Conservation (phyloP, 1,284 basidiomycete species). For the Irpex lacteus region DNA sequence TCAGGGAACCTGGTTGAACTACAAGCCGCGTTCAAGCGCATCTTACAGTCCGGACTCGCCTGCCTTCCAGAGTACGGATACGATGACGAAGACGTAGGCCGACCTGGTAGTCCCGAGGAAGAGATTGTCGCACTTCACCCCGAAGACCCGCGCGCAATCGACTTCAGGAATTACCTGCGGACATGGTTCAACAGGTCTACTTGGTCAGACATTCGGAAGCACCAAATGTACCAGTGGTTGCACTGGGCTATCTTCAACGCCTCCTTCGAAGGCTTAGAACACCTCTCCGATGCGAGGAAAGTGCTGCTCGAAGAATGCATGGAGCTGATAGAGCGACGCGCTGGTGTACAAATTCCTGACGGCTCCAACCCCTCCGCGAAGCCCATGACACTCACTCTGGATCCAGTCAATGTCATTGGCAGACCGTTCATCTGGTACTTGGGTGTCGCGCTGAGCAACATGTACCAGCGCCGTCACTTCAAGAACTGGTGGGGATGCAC, state of each 20-base stretch:
- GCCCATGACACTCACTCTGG: conserved; percentile 76
- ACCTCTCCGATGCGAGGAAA: conserved; percentile 43
- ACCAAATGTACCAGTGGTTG: conserved; percentile 75
- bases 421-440: conserved; percentile 77
- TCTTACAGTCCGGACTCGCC: conserved; percentile 64
- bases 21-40: conserved; percentile 53
- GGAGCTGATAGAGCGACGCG: conserved; percentile 67
- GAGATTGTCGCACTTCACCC: conserved; percentile 51
- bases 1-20: conserved; percentile 53
- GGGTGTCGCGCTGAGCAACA: conserved; percentile 55
- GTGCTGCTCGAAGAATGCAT: conserved; percentile 58
- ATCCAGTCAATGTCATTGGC: conserved; percentile 66
- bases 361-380: conserved; percentile 55
- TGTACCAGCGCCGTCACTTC: conserved; percentile 43
- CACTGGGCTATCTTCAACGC: conserved; percentile 83
- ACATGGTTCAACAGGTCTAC: conserved; percentile 74
- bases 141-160: conserved; percentile 71
- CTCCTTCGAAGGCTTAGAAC: conserved; percentile 49
- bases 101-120: conserved; percentile 64
- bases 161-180: conserved; percentile 70
- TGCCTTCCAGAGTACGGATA: conserved; percentile 47
- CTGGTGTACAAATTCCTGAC: conserved; percentile 64
- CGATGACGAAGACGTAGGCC: conserved; percentile 52
- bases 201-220: conserved; percentile 68
- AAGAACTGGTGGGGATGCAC: conserved; percentile 45